Evolutionary conservation across 2,329 filamentous ascomycete species (phyloP), one percentile per base, ranked within the genome.

Genomic region (Colletotrichum gigasporum): DNA sequence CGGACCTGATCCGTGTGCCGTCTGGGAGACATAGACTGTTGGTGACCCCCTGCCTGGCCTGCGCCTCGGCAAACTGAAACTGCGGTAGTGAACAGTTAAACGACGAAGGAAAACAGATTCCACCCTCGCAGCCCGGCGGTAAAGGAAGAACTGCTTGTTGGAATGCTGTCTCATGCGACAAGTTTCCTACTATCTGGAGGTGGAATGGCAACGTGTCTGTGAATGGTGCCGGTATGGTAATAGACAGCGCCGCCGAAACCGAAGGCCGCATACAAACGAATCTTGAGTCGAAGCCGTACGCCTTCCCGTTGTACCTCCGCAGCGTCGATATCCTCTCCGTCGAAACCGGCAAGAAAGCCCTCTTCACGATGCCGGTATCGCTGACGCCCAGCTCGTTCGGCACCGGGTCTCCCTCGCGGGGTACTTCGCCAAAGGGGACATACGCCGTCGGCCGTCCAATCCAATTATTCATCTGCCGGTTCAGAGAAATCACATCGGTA

Each of bases 391-490:
- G 22, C 6, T 26, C 10, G n/a, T 14, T 47, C 1, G 39, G 22
- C 12, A 3, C 39, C 5, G 32, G 5, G 16, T 61, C 30, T 2
- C 4, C 16, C 3, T 4, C 16, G 1, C 24, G n/a, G 2, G 39
- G 8, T 3, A 8, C 24, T 26, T 61, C 51, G 5, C 57, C 57
- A 2, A 56, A 61, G 14, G 57, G 57, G 0, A 47, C 32, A 12
- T 61, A 61, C 0, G 41, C 32, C 1, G 8, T 47, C 2, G 57
- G 35, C 5, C 51, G 57, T 11, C 32, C 11, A 0, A 55, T 22
- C 41, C 57, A 61, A 3, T 56, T 22, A 14, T 56, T 61, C 57
- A 55, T 55, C 12, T 56, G 30, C 6, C 57, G 41, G 2, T 61
- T 61, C 24, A 61, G 10, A 0, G 57, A 55, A 26, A 56, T 48